Conservation (phyloP, 2,329 filamentous ascomycete genomes). For the Botrytis elliptica region DNA sequence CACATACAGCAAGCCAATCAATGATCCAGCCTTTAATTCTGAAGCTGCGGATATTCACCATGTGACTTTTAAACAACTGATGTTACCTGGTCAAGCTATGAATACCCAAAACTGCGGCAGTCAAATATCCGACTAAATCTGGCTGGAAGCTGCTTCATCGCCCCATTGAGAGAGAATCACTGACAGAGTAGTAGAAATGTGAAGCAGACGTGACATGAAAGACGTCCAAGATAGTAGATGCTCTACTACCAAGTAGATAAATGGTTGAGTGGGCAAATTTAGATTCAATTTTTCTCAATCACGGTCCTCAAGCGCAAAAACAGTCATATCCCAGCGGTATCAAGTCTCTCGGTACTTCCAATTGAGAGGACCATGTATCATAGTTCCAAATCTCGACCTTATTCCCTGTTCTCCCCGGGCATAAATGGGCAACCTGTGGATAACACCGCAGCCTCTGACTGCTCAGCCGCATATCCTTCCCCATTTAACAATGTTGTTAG, state of each 20-base stretch:
- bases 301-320: neutral
- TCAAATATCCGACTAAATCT: neutral
- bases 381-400: neutral
- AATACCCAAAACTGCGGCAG: slow-evolving; percentile 1
- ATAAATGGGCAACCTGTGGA: slow-evolving; percentile 17
- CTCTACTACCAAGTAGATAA: neutral
- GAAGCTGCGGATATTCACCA: neutral
- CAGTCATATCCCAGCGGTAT: neutral
- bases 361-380: neutral
- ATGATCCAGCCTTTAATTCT: neutral
- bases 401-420: slow-evolving; percentile 9
- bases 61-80: neutral
- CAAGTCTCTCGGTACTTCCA: neutral
- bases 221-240: no score
- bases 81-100: neutral
- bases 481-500: slow-evolving; percentile 27
- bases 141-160: neutral
- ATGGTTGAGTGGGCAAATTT: neutral
- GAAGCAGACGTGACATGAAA: neutral
- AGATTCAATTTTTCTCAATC: neutral
- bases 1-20: neutral
- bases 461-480: slow-evolving; percentile 17
- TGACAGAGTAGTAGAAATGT: neutral
- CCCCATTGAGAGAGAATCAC: neutral
- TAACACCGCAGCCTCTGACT: neutral